phyloP scores from a whole-genome alignment of 1,139 yeast species.

The Sugiyamaella novakii region DNA sequence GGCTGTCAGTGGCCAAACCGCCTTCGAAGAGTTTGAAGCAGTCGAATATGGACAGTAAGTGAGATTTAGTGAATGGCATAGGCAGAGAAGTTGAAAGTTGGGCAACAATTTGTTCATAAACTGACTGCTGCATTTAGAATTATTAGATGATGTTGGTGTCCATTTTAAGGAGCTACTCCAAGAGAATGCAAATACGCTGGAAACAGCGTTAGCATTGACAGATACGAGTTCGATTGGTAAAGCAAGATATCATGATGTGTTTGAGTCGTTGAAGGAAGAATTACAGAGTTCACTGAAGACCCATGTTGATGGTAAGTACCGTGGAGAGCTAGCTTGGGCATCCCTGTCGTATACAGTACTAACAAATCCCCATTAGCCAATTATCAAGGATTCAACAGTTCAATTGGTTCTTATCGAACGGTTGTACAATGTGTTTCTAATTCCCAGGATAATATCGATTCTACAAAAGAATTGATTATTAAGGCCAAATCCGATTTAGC shows the following conservation, averaged over 20 bases:
- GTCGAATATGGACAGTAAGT: constrained; percentile 20
- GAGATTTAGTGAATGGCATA: too few relatives aligned
- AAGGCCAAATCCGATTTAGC: constrained; percentile 51
- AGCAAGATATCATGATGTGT: constrained; percentile 64
- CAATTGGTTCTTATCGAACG: constrained; percentile 73
- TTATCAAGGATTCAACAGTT: constrained; percentile 80
- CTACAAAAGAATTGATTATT: constrained; percentile 54
- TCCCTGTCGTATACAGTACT: too few relatives aligned
- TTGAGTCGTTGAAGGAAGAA: constrained; percentile 59
- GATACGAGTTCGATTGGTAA: constrained; percentile 89
- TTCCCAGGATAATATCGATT: constrained; percentile 57
- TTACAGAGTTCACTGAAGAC: constrained; percentile 59
- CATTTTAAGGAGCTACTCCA: constrained; percentile 44
- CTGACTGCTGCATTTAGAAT: constrained; percentile 22
- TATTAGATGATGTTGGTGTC: constrained; percentile 28
- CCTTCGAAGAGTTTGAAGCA: constrained; percentile 4
- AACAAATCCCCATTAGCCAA: constrained; percentile 43
- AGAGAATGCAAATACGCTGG: constrained; percentile 72
- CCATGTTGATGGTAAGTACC: constrained; percentile 65
- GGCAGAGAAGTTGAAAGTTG: too few relatives aligned
- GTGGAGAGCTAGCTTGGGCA: too few relatives aligned
- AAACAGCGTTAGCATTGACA: constrained; percentile 74
- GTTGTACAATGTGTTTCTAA: constrained; percentile 58
- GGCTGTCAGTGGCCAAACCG: constrained; percentile 19
- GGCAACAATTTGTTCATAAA: too few relatives aligned